phyloP scores from a whole-genome alignment of 495 filamentous ascomycete species.

The Podospora australis region DNA sequence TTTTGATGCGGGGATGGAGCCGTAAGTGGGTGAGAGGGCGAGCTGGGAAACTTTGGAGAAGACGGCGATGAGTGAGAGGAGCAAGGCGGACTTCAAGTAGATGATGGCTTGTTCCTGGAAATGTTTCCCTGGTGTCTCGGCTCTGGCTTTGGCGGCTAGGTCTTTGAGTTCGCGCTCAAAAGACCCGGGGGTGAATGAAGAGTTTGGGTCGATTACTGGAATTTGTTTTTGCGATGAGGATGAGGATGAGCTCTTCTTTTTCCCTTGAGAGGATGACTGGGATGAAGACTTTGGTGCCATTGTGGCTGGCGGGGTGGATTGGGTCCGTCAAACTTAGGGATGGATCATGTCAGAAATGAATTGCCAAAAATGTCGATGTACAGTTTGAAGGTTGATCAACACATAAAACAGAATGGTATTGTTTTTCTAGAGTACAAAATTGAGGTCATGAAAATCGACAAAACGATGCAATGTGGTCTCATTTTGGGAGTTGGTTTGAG shows the following conservation, averaged over 20 bases:
- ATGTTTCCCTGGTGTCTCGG: constrained; percentile 35
- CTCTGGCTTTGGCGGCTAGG: constrained; percentile 45
- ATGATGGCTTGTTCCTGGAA: constrained; percentile 30
- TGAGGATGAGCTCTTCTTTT: not conserved
- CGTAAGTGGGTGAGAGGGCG: constrained; percentile 78
- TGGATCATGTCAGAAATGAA: too few species aligned
- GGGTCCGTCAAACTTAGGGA: too few species aligned
- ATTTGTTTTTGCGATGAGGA: not conserved
- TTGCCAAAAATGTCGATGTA: too few species aligned
- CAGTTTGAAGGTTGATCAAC: too few species aligned
- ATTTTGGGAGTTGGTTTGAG: constrained; percentile 12
- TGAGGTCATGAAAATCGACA: too few species aligned
- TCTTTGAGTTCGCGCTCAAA: constrained; percentile 46
- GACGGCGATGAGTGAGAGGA: constrained; percentile 64
- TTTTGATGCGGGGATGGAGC: constrained; percentile 63
- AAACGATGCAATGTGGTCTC: constrained; percentile 21
- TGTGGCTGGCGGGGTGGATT: too few species aligned
- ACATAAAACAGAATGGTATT: too few species aligned
- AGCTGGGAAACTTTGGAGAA: constrained; percentile 70
- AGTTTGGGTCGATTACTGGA: constrained; percentile 17
- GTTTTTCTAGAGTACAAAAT: too few species aligned
- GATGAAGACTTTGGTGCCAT: too few species aligned
- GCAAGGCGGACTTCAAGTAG: constrained; percentile 30
- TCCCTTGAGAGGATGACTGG: too few species aligned
- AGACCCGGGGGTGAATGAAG: constrained; percentile 36